These are phyloP conservation scores for Urtica urens DNA, from an alignment of 306 rosid species.

Conservation along the genomic window DNA sequence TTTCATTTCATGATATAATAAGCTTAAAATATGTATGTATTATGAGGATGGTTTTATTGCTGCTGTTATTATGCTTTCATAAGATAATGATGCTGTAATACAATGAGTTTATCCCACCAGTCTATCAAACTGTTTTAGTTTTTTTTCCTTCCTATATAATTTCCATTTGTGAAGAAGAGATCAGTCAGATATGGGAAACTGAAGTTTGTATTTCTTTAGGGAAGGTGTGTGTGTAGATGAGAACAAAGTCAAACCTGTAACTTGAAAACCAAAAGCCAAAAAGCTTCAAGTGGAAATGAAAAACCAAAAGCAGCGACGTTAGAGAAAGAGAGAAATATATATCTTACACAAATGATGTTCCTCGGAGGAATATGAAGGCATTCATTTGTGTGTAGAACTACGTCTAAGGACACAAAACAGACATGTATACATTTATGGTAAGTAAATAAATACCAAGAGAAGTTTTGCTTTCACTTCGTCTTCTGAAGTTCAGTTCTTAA, in stretches of 20 bases:
- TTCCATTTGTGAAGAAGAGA: neutral
- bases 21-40: too few species aligned
- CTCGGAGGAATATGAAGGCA: neutral
- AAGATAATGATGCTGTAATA: neutral
- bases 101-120: neutral
- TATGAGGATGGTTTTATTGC: too few species aligned
- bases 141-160: neutral
- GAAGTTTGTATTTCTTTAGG: neutral
- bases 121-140: too few species aligned
- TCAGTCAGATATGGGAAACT: conserved; percentile 1
- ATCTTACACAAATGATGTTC: neutral
- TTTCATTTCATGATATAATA: too few species aligned
- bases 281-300: neutral
- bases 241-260: neutral
- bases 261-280: neutral
- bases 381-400: neutral
- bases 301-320: neutral
- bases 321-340: neutral
- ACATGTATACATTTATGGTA: too few species aligned
- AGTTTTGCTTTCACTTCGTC: too few species aligned
- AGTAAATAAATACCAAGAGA: too few species aligned
- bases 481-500: too few species aligned
- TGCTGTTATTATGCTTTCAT: too few species aligned
- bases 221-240: neutral
- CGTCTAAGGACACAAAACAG: too few species aligned